Base-by-base conservation (phyloP, 2,329 filamentous ascomycete genomes). In the Colletotrichum tanaceti region DNA sequence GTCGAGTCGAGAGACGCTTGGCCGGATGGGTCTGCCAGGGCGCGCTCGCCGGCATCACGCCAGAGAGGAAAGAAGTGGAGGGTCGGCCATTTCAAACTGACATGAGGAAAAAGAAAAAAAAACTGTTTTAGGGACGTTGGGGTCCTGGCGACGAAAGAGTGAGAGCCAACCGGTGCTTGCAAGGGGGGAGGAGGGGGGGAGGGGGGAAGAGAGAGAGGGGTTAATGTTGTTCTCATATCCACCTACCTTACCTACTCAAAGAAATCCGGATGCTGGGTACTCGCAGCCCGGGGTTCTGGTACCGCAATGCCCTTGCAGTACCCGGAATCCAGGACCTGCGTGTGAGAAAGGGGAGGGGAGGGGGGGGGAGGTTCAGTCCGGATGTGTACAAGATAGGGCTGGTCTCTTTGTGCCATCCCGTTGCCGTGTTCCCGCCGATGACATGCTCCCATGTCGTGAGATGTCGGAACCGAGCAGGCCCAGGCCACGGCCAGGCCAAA, bases 1-100 rank as follows among this genome's bases (percentile, higher is more conserved):
- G 4, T 54, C 39, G 49, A 46, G 24, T 16, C 39, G 22, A 22
- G 35, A 32, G 46, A 11, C 32, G 18, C 46, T 14, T 49, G 38
- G 13, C 39, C 38, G 44, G 5, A 22, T 49, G 59, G 59, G 22
- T 10, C 43, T 38, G 22, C 22, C 38, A 54, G 54, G 50, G 55
- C 2, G 24, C n/a, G 24, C 2, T 2, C 62, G 18, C 6, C 41
- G 35, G 46, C 38, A 35, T 35, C 38, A 35, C 41, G 22, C 24
- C 24, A 44, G 28, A 60, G 57, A 64, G 38, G 54, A 10, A 59
- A 59, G 47, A 43, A 54, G 49, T 62, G 58, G 63, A 43, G 63
- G 16, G 24, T 44, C 41, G 41, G 22, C 28, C 11, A 38, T 41
- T 24, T 14, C 5, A 22, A 22, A 50, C 13, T 54, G 39, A 20